Base-by-base conservation (phyloP, 2,329 filamentous ascomycete species). In the Colletotrichum abscissum region DNA sequence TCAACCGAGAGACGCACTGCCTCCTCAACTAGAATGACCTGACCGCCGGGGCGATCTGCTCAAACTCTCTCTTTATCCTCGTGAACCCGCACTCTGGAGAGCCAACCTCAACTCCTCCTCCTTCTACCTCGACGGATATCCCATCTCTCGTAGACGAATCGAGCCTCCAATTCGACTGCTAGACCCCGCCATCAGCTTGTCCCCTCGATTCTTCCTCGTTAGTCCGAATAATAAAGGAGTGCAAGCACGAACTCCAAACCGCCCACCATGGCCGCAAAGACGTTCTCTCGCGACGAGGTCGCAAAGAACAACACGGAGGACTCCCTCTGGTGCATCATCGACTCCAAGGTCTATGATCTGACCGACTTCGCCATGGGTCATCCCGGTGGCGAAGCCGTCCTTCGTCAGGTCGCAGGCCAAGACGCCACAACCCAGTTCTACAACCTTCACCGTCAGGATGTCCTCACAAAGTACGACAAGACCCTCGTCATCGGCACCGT, bases 381-480 rank as follows among this genome's bases (percentile, higher is more conserved):
- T 79, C 95, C 95, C 0, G 94, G 94, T 77, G 95, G 94, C 78
- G 91, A 92, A 78, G 91, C 93, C 56, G 94, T 97, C 28, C 90
- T 97, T 49, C 88, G 90, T 67, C 94, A 97, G 83, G 90, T 96
- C 60, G 95, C 93, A 35, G 95, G 95, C 75, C 89, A 91, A 76
- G 95, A 97, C 80, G 94, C 94, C 63, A 97, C 95, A 2, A 85
- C 88, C 46, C 93, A 92, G 69, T 97, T 97, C 84, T 97, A 97
- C 89, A 97, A 97, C 86, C 91, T 98, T 66, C 95, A 98, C 85
- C 88, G 95, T 30, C 94, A 97, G 77, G 95, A 97, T 83, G 94
- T 97, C n/a, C 88, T 97, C 12, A 86, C 91, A 74, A 95, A 95
- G 82, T 97, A 97, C 86, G 84, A 88, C 59, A 87, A 90, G 78